Base-by-base conservation (phyloP, 2,329 filamentous ascomycete genomes). In the Ascochyta clinopodiicola region DNA sequence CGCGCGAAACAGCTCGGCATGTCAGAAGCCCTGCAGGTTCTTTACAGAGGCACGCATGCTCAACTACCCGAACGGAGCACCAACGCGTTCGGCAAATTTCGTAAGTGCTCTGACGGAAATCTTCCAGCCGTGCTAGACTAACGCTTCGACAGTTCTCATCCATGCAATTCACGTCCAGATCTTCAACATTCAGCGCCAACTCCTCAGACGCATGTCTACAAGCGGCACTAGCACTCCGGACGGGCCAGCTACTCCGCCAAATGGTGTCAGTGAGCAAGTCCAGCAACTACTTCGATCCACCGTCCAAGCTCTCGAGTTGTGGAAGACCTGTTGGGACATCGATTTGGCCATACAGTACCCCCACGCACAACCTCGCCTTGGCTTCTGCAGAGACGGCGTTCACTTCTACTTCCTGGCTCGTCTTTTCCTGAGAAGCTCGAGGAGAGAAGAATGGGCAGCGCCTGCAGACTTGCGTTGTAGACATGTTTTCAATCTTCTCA, bases 341-440 rank as follows among this genome's bases (percentile, higher is more conserved):
- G 89, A 92, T 64, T 87, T 90, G 79, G 79, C 82, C 12, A 77
- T 83, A 34, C 88, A 92, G 68, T 91, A 90, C 58, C 85, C 86
- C 6, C 84, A 78, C 6, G 79, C 78, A n/a, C 83, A 82, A 44
- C 80, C 81, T 43, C 84, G 88, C 15, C 82, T 87, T 61, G 88
- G 89, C 0, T 91, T 91, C 72, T 90, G 86, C 49, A 79, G 88
- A 44, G 88, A 91, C 64, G 88, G 84, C 1, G 84, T 90, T 13
- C 88, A 90, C 65, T 91, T 88, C 71, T 91, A 88, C 76, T 91
- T 86, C 81, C 80, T 91, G 37, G 88, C 86, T 15, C 88, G 84
- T 57, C 83, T 85, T 64, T 80, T 90, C 66, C 75, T 91, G 49
- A 84, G 86, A 68, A 84, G 84, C 57, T 84, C 82, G 17, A 77